phyloP scores from a whole-genome alignment of 352 stramenopile genomes.

The Pythium sp. region DNA sequence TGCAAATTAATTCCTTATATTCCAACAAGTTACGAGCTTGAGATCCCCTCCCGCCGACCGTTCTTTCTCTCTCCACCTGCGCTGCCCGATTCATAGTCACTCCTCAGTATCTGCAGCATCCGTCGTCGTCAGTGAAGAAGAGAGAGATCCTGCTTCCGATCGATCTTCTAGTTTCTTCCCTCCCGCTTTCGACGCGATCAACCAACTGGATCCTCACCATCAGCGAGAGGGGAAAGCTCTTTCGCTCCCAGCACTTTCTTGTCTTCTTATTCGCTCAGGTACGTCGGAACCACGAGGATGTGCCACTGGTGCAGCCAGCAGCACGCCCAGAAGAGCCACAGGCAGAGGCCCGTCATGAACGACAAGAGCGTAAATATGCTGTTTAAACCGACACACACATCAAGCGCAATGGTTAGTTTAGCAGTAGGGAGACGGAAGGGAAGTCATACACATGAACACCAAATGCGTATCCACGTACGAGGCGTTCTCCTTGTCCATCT shows the following conservation, averaged over 20 bases:
- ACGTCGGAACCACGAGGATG: conserved; percentile 82
- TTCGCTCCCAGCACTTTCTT: background rate
- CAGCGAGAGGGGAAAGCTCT: background rate
- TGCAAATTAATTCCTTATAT: conserved; percentile 7
- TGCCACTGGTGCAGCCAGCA: conserved; percentile 90
- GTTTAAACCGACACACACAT: conserved; percentile 7
- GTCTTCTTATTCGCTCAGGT: conserved; percentile 55
- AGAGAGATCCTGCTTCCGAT: background rate
- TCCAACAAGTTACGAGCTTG: conserved; percentile 2
- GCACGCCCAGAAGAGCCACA: conserved; percentile 91
- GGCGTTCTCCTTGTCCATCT: conserved; percentile 82
- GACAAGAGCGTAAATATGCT: conserved; percentile 82
- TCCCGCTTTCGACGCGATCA: background rate
- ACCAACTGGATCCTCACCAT: background rate
- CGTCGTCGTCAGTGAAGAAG: background rate
- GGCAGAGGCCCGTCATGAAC: conserved; percentile 80
- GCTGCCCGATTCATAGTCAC: background rate
- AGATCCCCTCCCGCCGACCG: background rate
- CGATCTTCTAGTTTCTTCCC: background rate
- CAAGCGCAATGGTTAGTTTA: background rate
- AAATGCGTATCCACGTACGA: conserved; percentile 48
- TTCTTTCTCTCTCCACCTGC: background rate
- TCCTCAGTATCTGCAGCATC: background rate
- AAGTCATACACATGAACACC: background rate
- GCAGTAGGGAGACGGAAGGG: background rate